Base-by-base conservation (phyloP, 345 rosid species). In the Linum usitatissimum region DNA sequence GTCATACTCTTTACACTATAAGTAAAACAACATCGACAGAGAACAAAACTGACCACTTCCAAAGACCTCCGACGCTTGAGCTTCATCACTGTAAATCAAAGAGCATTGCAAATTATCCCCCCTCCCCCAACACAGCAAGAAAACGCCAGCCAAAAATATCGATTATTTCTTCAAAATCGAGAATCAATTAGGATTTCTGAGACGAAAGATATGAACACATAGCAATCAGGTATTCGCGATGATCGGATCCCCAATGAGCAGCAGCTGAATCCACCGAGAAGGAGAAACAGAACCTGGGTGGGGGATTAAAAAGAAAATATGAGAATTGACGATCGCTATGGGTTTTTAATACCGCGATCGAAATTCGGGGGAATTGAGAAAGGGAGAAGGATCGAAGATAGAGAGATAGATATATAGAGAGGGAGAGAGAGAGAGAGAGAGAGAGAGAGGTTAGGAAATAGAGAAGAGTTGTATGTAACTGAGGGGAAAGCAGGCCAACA, bases 61-160 rank as follows among this genome's bases (percentile, higher is more conserved):
- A 79, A 61, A 74, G 86, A 77, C 79, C 92, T 85, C 83, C 86
- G 72, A 65, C 84, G 67, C 72, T 83, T 78, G 61, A 88, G 82
- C 87, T 91, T 91, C 96, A 86, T 91, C 65, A 67, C 71, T 71
- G 63, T 63, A 73, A 18, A 36, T 36, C 76, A 78, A 58, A 79
- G 63, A 71, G 78, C 88, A 86, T 84, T 70, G 80, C 83, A 63
- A n/a, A n/a, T n/a, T n/a, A n/a, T n/a, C n/a, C n/a, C 36, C 68
- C 49, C 12, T n/a, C 12, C 28, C 1, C 58, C 58, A 23, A 23
- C 21, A n/a, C 21, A 23, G 20, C 34, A 62, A 70, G 56, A 49
- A 30, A 39, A 38, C 49, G 51, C 36, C 73, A 31, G 6, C 61
- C 13, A 62, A 23, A 15, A 53, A 65, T 61, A 66, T 28, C 86